Percentiles rank a stretch among this genome's conserved stretches.
Conservation (phyloP, 2,329 filamentous ascomycete species). For the Pseudocercospora ulei region DNA sequence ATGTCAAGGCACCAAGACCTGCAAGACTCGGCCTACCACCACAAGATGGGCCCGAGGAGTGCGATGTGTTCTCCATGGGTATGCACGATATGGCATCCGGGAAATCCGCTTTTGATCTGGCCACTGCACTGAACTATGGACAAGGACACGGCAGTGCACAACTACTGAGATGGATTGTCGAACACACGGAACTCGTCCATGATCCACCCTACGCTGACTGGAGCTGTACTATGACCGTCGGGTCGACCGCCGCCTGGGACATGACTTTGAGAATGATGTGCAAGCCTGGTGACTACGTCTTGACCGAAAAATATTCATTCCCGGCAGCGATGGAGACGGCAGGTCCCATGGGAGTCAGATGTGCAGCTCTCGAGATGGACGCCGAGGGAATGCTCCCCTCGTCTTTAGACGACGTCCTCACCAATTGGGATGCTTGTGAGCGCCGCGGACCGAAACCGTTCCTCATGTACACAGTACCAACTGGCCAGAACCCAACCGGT, state of each 20-base stretch:
- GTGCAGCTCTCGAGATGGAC: slow-evolving; percentile 56
- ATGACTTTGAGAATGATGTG: slow-evolving; percentile 75
- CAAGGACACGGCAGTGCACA: slow-evolving; percentile 79
- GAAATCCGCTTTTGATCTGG: slow-evolving; percentile 60
- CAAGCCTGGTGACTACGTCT: slow-evolving; percentile 61
- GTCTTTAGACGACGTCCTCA: slow-evolving; percentile 53
- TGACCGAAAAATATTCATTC: slow-evolving; percentile 90
- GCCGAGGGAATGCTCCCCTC: slow-evolving; percentile 54
- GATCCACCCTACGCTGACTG: slow-evolving; percentile 83
- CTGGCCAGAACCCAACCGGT: slow-evolving; percentile 84
- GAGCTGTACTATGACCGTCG: slow-evolving; percentile 71
- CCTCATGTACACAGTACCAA: slow-evolving; percentile 62
- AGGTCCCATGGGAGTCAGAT: slow-evolving; percentile 52
- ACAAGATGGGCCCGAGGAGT: slow-evolving; percentile 51
- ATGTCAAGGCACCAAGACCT: slow-evolving; percentile 60
- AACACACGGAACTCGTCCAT: slow-evolving; percentile 89
- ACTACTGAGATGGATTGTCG: slow-evolving; percentile 79
- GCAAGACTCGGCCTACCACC: slow-evolving; percentile 56
- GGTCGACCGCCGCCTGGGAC: slow-evolving; percentile 78
- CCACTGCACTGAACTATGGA: slow-evolving; percentile 85
- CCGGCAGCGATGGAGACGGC: slow-evolving; percentile 62
- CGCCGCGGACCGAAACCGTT: slow-evolving; percentile 55
- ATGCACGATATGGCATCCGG: slow-evolving; percentile 72
- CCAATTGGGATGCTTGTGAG: slow-evolving; percentile 53
- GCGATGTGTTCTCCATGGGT: slow-evolving; percentile 55